Percentiles rank a stretch among this genome's conserved stretches.
Evolutionary conservation across 2,329 filamentous ascomycete genomes (phyloP).

Genomic region (Lecanoromycetidae sp.): DNA sequence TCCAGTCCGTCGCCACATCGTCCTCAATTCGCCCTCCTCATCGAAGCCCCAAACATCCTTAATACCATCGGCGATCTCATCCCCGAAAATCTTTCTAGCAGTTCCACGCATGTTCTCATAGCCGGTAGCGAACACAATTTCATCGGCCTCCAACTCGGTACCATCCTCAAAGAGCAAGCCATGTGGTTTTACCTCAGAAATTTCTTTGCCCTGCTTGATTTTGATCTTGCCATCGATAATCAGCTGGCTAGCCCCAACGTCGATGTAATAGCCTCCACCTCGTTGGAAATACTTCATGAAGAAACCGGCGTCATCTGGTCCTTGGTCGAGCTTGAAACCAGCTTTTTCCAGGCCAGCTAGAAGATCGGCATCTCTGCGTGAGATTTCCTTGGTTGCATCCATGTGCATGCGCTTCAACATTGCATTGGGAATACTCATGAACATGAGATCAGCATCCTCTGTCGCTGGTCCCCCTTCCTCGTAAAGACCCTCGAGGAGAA

Average conservation of each 20-base stretch:
- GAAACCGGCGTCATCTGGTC: conserved; percentile 32
- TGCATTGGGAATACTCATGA: conserved; percentile 36
- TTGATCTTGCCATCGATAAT: conserved; percentile 49
- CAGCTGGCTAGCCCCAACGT: conserved; percentile 40
- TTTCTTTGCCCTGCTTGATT: conserved; percentile 46
- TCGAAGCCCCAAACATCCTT: conserved; percentile 53
- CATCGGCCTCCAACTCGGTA: conserved; percentile 44
- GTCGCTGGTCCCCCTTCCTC: conserved; percentile 36
- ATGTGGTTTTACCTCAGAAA: conserved; percentile 38
- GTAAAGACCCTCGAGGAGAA: conserved; percentile 35
- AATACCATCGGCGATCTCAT: conserved; percentile 46
- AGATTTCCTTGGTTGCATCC: conserved; percentile 31
- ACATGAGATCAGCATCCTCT: conserved; percentile 40
- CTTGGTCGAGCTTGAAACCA: conserved; percentile 34
- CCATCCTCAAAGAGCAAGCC: conserved; percentile 44
- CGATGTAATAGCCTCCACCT: conserved; percentile 48
- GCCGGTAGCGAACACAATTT: conserved; percentile 51
- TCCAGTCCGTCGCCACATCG: conserved; percentile 40
- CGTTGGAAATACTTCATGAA: conserved; percentile 34
- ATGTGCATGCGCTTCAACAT: conserved; percentile 37
- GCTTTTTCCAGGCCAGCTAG: conserved; percentile 36
- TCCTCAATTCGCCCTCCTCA: conserved; percentile 40
- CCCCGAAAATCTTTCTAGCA: conserved; percentile 49
- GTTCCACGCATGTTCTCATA: conserved; percentile 58
- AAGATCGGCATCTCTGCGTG: conserved; percentile 31